Base-by-base conservation (phyloP, 78 protist species). In the Dictyostelium brefeldianum region DNA sequence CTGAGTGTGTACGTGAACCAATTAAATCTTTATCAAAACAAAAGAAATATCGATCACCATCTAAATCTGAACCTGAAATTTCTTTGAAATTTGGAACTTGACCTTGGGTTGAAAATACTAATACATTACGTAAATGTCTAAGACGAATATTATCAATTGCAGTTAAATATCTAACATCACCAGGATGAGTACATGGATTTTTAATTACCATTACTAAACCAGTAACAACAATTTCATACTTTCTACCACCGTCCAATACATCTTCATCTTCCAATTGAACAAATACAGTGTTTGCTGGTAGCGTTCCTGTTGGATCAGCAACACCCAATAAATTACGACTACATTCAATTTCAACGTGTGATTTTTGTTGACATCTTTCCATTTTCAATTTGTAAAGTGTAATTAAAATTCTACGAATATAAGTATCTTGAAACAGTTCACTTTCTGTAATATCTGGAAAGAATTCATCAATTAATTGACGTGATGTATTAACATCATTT, bases 141-240 rank as follows among this genome's bases (percentile, higher is more conserved):
- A 90, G 56, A 17, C 1, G 10, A 9, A 0, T 4, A 18, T 41
- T 54, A 47, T 94, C 83, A 3, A 80, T 83, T 5, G 83, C 96
- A 7, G 4, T 20, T n/a, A 92, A 1, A 36, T 89, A 25, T 53
- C 95, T 22, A 22, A 95, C 31, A 50, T 95, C 97, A n/a, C 97
- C 97, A 41, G 96, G 91, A 67, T 92, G 96, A 11, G 84, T 27
- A 89, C 97, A 95, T 4, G 97, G 97, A 67, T 75, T 83, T 64
- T 91, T 95, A 14, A 53, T 17, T 5, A 95, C 92, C 27, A 70
- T 75, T 8, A 95, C 92, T 0, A 22, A 5, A 17, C 95, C 91
- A 20, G 41, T 12, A 47, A 73, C n/a, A 20, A 46, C 56, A 9
- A 3, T n/a, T 14, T 36, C 31, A 46, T 73, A 27, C 20, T 83